A percentile compares a stretch with the other conserved stretches of the same genome.
phyloP scores from a whole-genome alignment of 371 early-diverging fungal species.

The Fennellomyces sp. region DNA sequence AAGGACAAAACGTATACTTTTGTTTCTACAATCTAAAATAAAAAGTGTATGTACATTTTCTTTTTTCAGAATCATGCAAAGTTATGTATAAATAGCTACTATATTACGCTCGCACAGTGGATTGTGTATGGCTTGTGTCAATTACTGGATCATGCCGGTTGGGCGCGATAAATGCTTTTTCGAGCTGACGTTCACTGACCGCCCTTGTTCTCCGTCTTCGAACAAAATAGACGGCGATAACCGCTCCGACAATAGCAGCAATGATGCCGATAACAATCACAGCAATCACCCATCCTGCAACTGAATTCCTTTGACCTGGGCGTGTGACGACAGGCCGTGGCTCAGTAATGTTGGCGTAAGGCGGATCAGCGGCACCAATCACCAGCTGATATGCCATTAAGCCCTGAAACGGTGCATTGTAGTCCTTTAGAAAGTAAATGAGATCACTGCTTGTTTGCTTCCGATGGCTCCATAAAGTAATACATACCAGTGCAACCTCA shows the following conservation, averaged over 20 bases:
- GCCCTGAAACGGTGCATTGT: conserved; percentile 56
- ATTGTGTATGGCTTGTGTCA: too few species aligned
- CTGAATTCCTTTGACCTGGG: conserved; percentile 10
- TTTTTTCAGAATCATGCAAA: too few species aligned
- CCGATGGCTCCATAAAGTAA: not conserved
- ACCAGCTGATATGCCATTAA: conserved; percentile 55
- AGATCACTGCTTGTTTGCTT: too few species aligned
- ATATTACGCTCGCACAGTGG: too few species aligned
- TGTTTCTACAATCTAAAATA: too few species aligned
- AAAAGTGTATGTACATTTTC: too few species aligned
- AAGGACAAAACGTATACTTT: too few species aligned
- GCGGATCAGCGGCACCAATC: conserved; percentile 42
- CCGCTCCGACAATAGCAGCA: conserved; percentile 1
- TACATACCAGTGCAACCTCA: conserved; percentile 53
- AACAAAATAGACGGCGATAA: not conserved
- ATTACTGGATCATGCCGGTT: too few species aligned
- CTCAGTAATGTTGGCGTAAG: conserved; percentile 45
- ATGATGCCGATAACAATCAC: conserved; percentile 37
- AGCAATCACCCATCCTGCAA: conserved; percentile 41
- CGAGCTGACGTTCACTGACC: not conserved
- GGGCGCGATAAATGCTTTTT: too few species aligned
- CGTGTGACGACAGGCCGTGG: conserved; percentile 25
- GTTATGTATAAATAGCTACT: too few species aligned
- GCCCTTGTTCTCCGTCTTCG: not conserved
- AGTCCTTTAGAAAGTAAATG: too few species aligned